These are phyloP conservation scores for Rhynchosporium graminicola DNA, from an alignment of 2,329 filamentous ascomycete species.

Conservation along the genomic window DNA sequence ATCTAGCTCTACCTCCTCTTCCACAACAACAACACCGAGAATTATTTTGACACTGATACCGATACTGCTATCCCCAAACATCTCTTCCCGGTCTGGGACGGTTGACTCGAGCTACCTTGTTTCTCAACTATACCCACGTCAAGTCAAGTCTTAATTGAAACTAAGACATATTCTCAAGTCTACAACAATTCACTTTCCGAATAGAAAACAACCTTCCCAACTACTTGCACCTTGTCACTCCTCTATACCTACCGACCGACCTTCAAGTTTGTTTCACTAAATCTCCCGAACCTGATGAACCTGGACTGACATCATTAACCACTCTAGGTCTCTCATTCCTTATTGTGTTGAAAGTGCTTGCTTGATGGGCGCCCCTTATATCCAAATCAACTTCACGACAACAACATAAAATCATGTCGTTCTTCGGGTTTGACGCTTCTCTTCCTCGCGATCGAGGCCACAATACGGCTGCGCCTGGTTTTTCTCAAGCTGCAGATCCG, in stretches of 20 bases:
- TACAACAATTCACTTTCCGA: constrained; percentile 12
- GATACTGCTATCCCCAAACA: neutral
- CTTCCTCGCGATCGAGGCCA: constrained; percentile 65
- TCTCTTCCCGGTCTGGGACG: neutral
- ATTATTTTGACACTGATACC: neutral
- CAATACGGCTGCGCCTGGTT: constrained; percentile 71
- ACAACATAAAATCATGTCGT: constrained; percentile 64
- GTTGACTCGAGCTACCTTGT: neutral
- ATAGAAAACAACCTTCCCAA: constrained; percentile 7
- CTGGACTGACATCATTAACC: constrained; percentile 16
- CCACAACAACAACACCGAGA: neutral
- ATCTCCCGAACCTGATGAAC: constrained; percentile 16
- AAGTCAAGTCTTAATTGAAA: neutral
- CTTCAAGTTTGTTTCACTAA: constrained; percentile 24
- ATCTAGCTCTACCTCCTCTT: no score
- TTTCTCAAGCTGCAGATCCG: constrained; percentile 80
- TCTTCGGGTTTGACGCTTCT: constrained; percentile 83
- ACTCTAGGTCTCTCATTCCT: constrained; percentile 6
- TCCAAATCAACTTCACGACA: constrained; percentile 3
- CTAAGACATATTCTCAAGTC: neutral
- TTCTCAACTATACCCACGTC: neutral
- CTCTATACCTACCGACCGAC: neutral
- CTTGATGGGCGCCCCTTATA: constrained; percentile 6
- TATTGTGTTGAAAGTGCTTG: constrained; percentile 6
- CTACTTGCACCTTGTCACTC: constrained; percentile 11